Base-by-base conservation (phyloP, 192 early-diverging fungal species). In the Haplosporangium gracile region DNA sequence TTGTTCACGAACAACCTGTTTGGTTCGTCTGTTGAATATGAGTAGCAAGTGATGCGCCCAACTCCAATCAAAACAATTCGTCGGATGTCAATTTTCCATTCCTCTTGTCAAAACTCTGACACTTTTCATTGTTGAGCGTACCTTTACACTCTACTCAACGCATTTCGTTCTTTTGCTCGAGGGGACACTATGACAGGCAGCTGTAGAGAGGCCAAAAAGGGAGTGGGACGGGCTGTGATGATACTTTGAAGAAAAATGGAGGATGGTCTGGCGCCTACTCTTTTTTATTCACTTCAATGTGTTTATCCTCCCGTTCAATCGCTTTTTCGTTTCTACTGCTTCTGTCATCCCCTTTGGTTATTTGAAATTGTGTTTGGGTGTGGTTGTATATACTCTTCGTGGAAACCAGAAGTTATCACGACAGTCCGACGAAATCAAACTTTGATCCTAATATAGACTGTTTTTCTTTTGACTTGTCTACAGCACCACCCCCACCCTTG, bases 401-500 rank as follows among this genome's bases (percentile, higher is more conserved):
- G 65, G 16, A 34, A n/a, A 75, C 34, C 73, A 55, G 75, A 82
- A 76, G 65, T 51, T 73, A 77, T 39, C 32, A 34, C 60, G 81
- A 57, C 81, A 82, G 81, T 82, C 81, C 81, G 81, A 77, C 81
- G 76, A 83, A 71, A 78, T 18, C 18, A 68, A 72, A 72, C 26
- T 65, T 68, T 20, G 38, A 78, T 78, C 65, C 82, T 81, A 84
- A 81, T 82, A 68, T 77, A 75, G 38, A 40, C 55, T 76, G 39
- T 81, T 53, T 72, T 71, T 69, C n/a, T n/a, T n/a, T 82, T 78
- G 20, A 75, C 65, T 65, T 65, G 60, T 13, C 51, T 51, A 74
- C 88, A 92, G 91, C 74, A 90, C 90, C 75, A 90, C 91, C 65
- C 88, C 92, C 84, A 90, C 90, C 83, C 91, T 91, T 91, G 91